Conservation (phyloP, 106 monocot species). For the Dendrobium nobile region DNA sequence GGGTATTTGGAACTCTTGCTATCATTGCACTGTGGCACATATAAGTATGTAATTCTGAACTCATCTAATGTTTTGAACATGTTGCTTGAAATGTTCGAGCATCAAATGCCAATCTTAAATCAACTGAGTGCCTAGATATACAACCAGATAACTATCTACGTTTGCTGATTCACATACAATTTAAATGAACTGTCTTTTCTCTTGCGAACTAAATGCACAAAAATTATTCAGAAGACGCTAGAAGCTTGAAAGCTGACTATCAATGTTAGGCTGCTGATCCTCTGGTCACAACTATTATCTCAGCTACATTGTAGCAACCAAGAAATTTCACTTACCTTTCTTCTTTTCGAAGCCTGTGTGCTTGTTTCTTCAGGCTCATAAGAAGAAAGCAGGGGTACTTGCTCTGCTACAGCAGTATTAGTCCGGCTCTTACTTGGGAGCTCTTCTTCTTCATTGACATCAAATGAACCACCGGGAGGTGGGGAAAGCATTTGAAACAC, state of each 20-base stretch:
- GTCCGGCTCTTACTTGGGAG: conserved; percentile 43
- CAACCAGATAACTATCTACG: too few relatives aligned
- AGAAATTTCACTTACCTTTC: conserved; percentile 40
- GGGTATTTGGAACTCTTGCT: too few relatives aligned
- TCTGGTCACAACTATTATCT: neutral
- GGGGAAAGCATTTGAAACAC: conserved; percentile 97
- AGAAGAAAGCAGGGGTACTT: conserved; percentile 43
- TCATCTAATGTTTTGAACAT: too few relatives aligned
- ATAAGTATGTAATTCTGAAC: too few relatives aligned
- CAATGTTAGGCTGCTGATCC: neutral
- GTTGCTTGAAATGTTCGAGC: too few relatives aligned
- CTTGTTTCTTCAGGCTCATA: conserved; percentile 25
- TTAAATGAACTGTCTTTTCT: neutral
- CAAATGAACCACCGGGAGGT: conserved; percentile 66
- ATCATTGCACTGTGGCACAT: too few relatives aligned
- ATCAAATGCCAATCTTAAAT: too few relatives aligned
- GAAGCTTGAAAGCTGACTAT: neutral
- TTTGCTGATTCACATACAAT: too few relatives aligned
- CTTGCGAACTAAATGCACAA: neutral
- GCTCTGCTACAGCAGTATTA: conserved; percentile 34
- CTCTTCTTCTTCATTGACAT: conserved; percentile 38
- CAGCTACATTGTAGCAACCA: neutral
- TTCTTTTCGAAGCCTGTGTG: conserved; percentile 17
- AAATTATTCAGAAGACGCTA: neutral
- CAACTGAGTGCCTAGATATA: too few relatives aligned